Evolutionary conservation across 2,329 filamentous ascomycete species (phyloP).

Genomic region (Myrmaecium sp.): DNA sequence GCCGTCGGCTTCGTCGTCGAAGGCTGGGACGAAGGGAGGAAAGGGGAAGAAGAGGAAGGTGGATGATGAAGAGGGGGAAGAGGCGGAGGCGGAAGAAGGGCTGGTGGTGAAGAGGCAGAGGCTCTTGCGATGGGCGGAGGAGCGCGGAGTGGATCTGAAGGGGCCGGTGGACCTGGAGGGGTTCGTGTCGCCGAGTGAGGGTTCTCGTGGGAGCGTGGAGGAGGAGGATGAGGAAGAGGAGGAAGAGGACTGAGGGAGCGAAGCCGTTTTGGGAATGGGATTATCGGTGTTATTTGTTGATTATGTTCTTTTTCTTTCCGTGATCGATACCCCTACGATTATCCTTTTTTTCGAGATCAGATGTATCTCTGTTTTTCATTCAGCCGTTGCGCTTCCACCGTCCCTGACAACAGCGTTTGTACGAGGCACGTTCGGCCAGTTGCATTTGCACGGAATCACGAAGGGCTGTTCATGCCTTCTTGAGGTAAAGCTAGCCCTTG

Average conservation of each 20-base stretch:
- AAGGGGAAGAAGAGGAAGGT: slow-evolving; percentile 32
- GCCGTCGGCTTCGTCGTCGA: too few relatives aligned
- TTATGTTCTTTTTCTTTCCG: too few relatives aligned
- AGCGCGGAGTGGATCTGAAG: slow-evolving; percentile 37
- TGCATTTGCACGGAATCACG: too few relatives aligned
- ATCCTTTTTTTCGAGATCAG: too few relatives aligned
- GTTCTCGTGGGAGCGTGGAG: slow-evolving; percentile 20
- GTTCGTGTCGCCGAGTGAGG: slow-evolving; percentile 52
- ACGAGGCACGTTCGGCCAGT: too few relatives aligned
- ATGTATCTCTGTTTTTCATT: too few relatives aligned
- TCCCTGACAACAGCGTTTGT: too few relatives aligned
- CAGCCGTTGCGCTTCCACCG: too few relatives aligned
- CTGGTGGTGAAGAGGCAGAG: slow-evolving; percentile 45
- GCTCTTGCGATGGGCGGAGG: slow-evolving; percentile 30
- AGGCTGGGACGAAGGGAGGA: slow-evolving; percentile 26
- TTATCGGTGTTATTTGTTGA: too few relatives aligned
- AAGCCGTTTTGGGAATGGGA: slow-evolving; percentile 1
- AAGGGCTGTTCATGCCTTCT: too few relatives aligned
- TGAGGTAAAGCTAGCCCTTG: too few relatives aligned
- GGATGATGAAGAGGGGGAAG: slow-evolving; percentile 39
- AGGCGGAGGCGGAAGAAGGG: slow-evolving; percentile 49
- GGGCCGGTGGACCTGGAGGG: slow-evolving; percentile 56
- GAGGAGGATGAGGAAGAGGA: slow-evolving; percentile 8
- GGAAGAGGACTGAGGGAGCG: neutral
- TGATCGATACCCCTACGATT: too few relatives aligned